Conservation (phyloP, 163 green algal species). For the Chloroidium sp. region DNA sequence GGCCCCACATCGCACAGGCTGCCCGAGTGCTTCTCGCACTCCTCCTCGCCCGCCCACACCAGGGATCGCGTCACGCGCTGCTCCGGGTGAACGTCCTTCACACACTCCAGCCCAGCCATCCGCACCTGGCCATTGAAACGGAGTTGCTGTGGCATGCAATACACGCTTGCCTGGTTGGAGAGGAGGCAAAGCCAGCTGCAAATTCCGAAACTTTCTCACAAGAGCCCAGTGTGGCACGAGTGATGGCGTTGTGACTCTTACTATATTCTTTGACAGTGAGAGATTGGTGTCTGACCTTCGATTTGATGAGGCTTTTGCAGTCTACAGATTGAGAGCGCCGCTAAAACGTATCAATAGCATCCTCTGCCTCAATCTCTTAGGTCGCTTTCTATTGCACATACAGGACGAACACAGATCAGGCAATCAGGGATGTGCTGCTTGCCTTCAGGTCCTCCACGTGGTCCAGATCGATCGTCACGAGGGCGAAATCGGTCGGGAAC, state of each 20-base stretch:
- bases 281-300: not conserved
- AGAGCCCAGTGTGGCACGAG: not conserved
- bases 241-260: too few relatives aligned
- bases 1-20: not conserved
- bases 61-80: slow-evolving; percentile 25
- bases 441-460: slow-evolving; percentile 9
- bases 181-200: not conserved
- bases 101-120: slow-evolving; percentile 15
- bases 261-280: not conserved
- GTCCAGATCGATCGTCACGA: slow-evolving; percentile 25
- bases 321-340: not conserved
- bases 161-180: not conserved
- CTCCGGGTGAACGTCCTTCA: slow-evolving; percentile 61
- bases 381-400: not conserved
- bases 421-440: not conserved
- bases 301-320: not conserved
- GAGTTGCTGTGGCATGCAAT: not conserved
- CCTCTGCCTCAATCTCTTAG: not conserved
- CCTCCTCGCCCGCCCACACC: slow-evolving; percentile 5
- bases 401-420: not conserved
- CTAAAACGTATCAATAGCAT: too few relatives aligned
- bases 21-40: not conserved
- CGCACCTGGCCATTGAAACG: slow-evolving; percentile 10
- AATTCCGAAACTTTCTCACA: not conserved
- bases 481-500: slow-evolving; percentile 87